Evolutionary conservation across 2,329 filamentous ascomycete species (phyloP).

Genomic region (Stagonosporopsis cucurbitacearum): DNA sequence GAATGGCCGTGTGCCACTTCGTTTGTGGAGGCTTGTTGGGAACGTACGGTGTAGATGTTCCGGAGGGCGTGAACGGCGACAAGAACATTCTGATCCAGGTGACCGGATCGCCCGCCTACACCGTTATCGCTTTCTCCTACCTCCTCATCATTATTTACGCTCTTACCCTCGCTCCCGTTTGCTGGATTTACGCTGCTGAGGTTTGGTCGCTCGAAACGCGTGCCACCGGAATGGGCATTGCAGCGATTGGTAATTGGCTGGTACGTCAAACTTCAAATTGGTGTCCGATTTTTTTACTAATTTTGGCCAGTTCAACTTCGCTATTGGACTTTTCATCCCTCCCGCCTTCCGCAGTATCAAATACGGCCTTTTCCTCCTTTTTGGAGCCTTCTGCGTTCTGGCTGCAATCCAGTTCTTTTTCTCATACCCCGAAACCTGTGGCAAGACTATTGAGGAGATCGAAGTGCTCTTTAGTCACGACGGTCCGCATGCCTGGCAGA

Average conservation of each 20-base stretch:
- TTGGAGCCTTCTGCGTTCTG: constrained; percentile 56
- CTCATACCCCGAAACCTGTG: constrained; percentile 51
- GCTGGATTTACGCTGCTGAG: constrained; percentile 71
- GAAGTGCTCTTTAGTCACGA: constrained; percentile 44
- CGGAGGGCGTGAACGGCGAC: constrained; percentile 54
- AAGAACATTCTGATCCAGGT: constrained; percentile 63
- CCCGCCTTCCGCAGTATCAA: constrained; percentile 65
- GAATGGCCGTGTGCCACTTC: constrained; percentile 56
- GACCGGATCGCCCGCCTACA: constrained; percentile 61
- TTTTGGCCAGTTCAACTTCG: constrained; percentile 59
- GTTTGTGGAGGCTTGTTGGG: constrained; percentile 53
- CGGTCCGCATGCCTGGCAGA: constrained; percentile 47
- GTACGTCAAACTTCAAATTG: constrained; percentile 54
- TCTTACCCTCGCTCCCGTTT: constrained; percentile 67
- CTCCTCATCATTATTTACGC: constrained; percentile 69
- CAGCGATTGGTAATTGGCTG: constrained; percentile 57
- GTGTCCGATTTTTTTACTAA: constrained; percentile 28
- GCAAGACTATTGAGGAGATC: constrained; percentile 49
- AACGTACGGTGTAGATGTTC: constrained; percentile 51
- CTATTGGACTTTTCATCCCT: constrained; percentile 64
- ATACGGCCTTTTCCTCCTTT: constrained; percentile 61
- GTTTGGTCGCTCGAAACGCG: constrained; percentile 68
- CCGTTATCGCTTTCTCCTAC: constrained; percentile 70
- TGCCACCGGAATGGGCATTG: constrained; percentile 65
- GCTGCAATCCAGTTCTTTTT: constrained; percentile 56